These are phyloP conservation scores for Diaporthe caulivora DNA, from an alignment of 2,329 filamentous ascomycete species.

Conservation along the genomic window DNA sequence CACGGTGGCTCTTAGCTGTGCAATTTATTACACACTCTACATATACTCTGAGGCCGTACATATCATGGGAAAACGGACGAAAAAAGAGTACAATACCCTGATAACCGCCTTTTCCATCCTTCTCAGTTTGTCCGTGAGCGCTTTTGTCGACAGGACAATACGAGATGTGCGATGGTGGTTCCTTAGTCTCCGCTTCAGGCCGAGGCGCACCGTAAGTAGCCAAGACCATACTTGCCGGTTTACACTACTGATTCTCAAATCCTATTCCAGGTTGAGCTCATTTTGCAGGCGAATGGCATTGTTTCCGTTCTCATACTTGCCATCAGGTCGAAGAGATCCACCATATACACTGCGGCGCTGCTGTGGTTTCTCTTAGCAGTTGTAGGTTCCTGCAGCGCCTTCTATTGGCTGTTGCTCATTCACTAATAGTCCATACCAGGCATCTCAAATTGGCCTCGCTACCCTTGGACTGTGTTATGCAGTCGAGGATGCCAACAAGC, in stretches of 20 bases:
- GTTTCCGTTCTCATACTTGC: slow-evolving; percentile 42
- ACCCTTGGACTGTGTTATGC: slow-evolving; percentile 2
- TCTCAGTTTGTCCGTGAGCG: slow-evolving; percentile 57
- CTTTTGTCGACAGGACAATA: slow-evolving; percentile 57
- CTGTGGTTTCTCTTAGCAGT: slow-evolving; percentile 21
- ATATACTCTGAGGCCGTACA: slow-evolving; percentile 24
- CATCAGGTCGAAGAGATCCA: slow-evolving; percentile 7
- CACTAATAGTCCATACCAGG: neutral
- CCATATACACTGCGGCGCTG: neutral
- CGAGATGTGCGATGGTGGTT: slow-evolving; percentile 61
- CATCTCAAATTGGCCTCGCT: slow-evolving; percentile 15
- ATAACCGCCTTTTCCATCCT: slow-evolving; percentile 58
- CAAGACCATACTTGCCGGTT: slow-evolving; percentile 27
- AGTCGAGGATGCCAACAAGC: neutral
- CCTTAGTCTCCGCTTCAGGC: slow-evolving; percentile 52
- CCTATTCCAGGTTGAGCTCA: slow-evolving; percentile 42
- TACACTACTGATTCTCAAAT: slow-evolving; percentile 37
- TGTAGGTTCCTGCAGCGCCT: neutral
- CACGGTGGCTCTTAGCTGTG: neutral
- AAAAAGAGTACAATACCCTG: slow-evolving; percentile 58
- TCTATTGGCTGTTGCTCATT: neutral
- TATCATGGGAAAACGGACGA: slow-evolving; percentile 50
- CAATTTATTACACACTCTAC: slow-evolving; percentile 5
- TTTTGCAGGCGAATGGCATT: slow-evolving; percentile 41
- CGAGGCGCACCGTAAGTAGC: slow-evolving; percentile 45